Evolutionary conservation across 768 basidiomycete species (phyloP).

Genomic region (Paxillus ammoniavirescens): DNA sequence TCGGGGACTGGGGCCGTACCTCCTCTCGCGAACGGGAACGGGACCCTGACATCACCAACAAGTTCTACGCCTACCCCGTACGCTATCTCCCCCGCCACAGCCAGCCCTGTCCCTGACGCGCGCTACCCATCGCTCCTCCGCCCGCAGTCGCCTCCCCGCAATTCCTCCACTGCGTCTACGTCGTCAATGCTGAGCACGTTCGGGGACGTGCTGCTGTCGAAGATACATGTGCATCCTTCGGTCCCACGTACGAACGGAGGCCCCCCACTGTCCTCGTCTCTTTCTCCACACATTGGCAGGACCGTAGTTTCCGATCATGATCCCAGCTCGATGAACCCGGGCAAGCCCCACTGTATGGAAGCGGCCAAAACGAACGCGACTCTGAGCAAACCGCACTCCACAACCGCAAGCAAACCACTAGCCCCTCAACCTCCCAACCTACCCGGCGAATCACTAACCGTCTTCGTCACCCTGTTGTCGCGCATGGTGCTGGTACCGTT

Average conservation of each 20-base stretch:
- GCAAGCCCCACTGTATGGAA: neutral
- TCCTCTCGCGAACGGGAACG: neutral
- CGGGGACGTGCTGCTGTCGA: slow-evolving; percentile 14
- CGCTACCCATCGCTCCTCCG: no score
- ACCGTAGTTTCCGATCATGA: no score
- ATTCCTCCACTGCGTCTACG: slow-evolving; percentile 16
- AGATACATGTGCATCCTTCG: neutral
- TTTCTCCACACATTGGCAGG: no score
- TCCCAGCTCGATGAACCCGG: no score
- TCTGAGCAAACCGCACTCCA: neutral
- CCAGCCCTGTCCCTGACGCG: neutral
- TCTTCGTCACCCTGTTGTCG: slow-evolving; percentile 77
- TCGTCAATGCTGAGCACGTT: slow-evolving; percentile 20
- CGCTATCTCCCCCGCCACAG: neutral
- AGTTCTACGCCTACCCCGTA: no score
- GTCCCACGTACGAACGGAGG: no score
- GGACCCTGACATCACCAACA: neutral
- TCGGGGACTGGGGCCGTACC: neutral
- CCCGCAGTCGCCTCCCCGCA: neutral
- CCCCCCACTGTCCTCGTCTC: no score
- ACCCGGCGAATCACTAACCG: slow-evolving; percentile 77
- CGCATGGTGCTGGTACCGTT: slow-evolving; percentile 87
- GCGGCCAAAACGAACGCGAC: neutral
- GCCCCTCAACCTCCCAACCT: slow-evolving; percentile 7
- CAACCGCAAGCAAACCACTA: neutral